Evolutionary conservation across 345 rosid species (phyloP).

Genomic region (Alliaria petiolata): DNA sequence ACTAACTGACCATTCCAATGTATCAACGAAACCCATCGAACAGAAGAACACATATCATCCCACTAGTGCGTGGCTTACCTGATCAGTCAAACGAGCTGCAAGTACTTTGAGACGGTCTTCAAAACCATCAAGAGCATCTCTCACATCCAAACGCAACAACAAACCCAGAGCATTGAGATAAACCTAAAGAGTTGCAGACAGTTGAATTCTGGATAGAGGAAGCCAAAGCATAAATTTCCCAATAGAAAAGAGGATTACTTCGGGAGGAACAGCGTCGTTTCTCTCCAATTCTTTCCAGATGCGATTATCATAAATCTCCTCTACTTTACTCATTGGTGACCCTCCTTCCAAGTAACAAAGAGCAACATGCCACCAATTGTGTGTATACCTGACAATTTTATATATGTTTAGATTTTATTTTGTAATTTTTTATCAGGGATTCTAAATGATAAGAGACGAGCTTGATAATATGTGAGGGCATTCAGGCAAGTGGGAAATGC

Average conservation of each 20-base stretch:
- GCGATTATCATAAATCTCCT: conserved; percentile 61
- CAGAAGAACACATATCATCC: neutral
- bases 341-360: conserved; percentile 94
- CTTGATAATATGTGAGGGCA: neutral
- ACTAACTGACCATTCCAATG: too few species aligned
- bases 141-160: conserved; percentile 56
- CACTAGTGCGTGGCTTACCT: conserved; percentile 39
- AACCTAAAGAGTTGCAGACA: conserved; percentile 45
- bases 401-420: too few species aligned
- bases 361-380: conserved; percentile 98
- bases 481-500: neutral
- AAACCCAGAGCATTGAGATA: conserved; percentile 77
- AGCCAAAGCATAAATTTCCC: neutral
- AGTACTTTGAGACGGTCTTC: conserved; percentile 52
- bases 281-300: conserved; percentile 82
- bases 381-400: conserved; percentile 55
- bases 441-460: neutral
- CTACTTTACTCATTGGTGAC: conserved; percentile 50
- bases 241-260: conserved; percentile 38
- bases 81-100: conserved; percentile 43
- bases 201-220: neutral
- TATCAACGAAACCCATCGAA: neutral
- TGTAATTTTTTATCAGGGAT: too few species aligned
- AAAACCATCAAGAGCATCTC: conserved; percentile 47
- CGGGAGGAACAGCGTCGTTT: conserved; percentile 44